These are phyloP conservation scores for Leccinum barrowsii DNA, from an alignment of 768 basidiomycete genomes.

Conservation along the genomic window DNA sequence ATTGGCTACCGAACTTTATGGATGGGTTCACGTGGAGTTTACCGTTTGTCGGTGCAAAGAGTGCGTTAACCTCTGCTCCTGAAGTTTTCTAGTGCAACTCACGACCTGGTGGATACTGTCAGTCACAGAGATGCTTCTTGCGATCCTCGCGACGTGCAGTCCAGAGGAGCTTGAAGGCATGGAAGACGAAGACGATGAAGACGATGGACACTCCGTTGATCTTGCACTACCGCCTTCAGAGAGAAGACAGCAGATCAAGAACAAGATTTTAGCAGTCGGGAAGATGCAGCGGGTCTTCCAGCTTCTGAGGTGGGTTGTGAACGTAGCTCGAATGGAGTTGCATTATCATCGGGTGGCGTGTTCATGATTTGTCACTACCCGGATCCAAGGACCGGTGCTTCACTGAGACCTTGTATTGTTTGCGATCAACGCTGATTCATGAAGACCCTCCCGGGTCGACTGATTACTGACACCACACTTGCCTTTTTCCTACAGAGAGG, in stretches of 20 bases:
- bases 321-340: background rate
- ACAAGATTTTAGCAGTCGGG: conserved; percentile 91
- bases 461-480: background rate
- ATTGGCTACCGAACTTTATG: conserved; percentile 98
- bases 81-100: background rate
- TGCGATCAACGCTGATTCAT: background rate
- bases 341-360: background rate
- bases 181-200: conserved; percentile 36
- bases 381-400: background rate
- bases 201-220: conserved; percentile 26
- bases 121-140: conserved; percentile 98
- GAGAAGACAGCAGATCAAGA: conserved; percentile 79
- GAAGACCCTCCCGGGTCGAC: background rate
- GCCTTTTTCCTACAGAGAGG: conserved; percentile 48
- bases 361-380: background rate
- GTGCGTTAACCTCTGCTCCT: conserved; percentile 44
- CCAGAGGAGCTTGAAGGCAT: conserved; percentile 87
- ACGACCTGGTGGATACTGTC: background rate
- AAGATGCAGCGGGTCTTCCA: conserved; percentile 89
- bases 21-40: conserved; percentile 98
- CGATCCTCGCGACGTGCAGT: conserved; percentile 89
- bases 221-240: conserved; percentile 39
- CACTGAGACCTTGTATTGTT: background rate
- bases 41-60: conserved; percentile 97
- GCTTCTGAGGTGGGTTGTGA: conserved; percentile 67